Evolutionary conservation across 2,329 filamentous ascomycete species (phyloP).

Genomic region (Curvularia hawaiiensis): DNA sequence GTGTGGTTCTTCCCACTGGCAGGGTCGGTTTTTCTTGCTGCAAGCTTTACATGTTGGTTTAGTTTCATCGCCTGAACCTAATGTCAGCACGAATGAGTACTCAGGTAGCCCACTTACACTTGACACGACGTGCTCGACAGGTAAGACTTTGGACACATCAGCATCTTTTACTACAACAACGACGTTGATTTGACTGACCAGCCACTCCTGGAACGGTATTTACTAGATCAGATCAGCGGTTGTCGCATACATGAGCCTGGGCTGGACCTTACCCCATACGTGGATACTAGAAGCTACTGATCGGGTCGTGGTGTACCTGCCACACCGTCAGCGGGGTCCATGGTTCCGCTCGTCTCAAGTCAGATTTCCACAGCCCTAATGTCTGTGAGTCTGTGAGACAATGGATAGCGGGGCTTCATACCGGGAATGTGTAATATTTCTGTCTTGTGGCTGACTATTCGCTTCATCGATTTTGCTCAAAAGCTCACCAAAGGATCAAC

Average conservation of each 20-base stretch:
- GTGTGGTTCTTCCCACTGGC: slow-evolving; percentile 38
- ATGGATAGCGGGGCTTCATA: slow-evolving; percentile 4
- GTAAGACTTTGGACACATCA: slow-evolving; percentile 28
- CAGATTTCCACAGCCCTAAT: neutral
- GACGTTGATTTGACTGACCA: slow-evolving; percentile 32
- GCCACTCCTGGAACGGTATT: slow-evolving; percentile 40
- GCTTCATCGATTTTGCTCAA: neutral
- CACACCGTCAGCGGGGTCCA: slow-evolving; percentile 4
- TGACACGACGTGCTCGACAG: slow-evolving; percentile 40
- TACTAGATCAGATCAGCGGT: slow-evolving; percentile 27
- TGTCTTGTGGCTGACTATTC: neutral
- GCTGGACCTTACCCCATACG: slow-evolving; percentile 12
- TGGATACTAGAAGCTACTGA: slow-evolving; percentile 5
- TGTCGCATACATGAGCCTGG: neutral
- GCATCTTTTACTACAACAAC: neutral
- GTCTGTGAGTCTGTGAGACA: neutral
- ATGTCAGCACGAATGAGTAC: slow-evolving; percentile 6
- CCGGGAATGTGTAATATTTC: slow-evolving; percentile 5
- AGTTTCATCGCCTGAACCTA: slow-evolving; percentile 33
- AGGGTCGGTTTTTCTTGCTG: slow-evolving; percentile 38
- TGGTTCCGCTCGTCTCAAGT: slow-evolving; percentile 2
- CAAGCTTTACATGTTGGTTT: slow-evolving; percentile 39
- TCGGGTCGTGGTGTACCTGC: slow-evolving; percentile 10
- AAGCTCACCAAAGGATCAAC: slow-evolving; percentile 3
- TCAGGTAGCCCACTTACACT: slow-evolving; percentile 26